Percentiles rank a stretch among this genome's conserved stretches.
phyloP scores from a whole-genome alignment of 2,329 filamentous ascomycete species.

The Aspergillus ochraceoroseus region DNA sequence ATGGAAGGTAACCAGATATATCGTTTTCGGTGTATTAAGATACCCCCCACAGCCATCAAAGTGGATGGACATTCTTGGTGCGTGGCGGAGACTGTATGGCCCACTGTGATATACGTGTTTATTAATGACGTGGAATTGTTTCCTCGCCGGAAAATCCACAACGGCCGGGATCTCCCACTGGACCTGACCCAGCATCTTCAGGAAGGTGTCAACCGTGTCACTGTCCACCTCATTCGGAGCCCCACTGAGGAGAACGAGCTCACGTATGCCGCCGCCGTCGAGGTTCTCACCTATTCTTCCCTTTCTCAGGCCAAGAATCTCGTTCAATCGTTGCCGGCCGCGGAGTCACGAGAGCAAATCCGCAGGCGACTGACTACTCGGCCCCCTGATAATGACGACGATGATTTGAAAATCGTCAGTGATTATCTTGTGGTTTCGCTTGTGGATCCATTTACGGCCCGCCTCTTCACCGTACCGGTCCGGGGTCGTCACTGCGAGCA shows the following conservation, averaged over 20 bases:
- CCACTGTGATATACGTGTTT: constrained; percentile 61
- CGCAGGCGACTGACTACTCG: constrained; percentile 45
- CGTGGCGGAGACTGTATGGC: constrained; percentile 63
- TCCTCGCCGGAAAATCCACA: constrained; percentile 62
- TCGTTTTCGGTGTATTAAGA: constrained; percentile 63
- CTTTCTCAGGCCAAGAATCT: constrained; percentile 38
- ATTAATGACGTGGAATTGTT: constrained; percentile 60
- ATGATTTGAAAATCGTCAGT: constrained; percentile 52
- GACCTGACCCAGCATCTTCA: constrained; percentile 63
- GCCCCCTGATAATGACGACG: constrained; percentile 32
- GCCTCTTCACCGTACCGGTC: constrained; percentile 65
- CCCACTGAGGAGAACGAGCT: constrained; percentile 31
- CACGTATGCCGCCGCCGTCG: constrained; percentile 63
- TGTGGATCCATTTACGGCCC: constrained; percentile 61
- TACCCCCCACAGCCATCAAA: constrained; percentile 28
- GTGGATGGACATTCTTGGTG: constrained; percentile 56
- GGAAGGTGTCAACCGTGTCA: constrained; percentile 59
- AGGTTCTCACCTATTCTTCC: constrained; percentile 57
- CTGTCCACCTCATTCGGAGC: constrained; percentile 47
- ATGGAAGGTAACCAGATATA: constrained; percentile 56
- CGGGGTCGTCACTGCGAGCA: constrained; percentile 68
- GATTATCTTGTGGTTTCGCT: constrained; percentile 59
- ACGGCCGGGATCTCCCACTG: constrained; percentile 69
- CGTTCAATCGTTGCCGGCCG: constrained; percentile 43
- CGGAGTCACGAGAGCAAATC: constrained; percentile 56